Base-by-base conservation (phyloP, 805 yeast genomes). In the Metschnikowia noctiluminum region DNA sequence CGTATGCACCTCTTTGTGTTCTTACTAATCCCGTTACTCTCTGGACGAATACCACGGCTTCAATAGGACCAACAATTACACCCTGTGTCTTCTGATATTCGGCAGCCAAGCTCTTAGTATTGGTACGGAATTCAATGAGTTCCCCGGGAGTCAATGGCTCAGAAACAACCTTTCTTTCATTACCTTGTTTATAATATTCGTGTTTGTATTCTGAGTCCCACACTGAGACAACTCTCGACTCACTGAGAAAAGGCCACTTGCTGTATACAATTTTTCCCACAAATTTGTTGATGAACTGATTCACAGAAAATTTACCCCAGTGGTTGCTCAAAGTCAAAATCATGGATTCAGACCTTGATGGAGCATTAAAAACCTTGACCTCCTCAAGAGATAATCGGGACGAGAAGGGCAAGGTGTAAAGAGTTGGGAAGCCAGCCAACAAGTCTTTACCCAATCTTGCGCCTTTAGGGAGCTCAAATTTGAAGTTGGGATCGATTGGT, bases 221-320 rank as follows among this genome's bases (percentile, higher is more conserved):
- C 4, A 92, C 79, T 21, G 77, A 75, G 11, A 82, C 71, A 37
- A 92, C 82, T 60, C 79, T 81, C 9, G 90, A 85, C 68, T 92
- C 97, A 57, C 83, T 78, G 55, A 94, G 71, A 61, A 81, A 88
- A n/a, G 99, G 99, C 92, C 96, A 94, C 57, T 84, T 81, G 11
- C 87, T 80, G 62, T 83, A 91, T 2, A 87, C 85, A 43, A 81
- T 67, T 49, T 81, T 76, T 40, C 82, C 84, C 46, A 86, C 58
- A 48, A 77, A 80, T 58, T 82, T 77, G 49, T 80, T 77, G 26
- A 89, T 84, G 58, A 89, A 76, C 52, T 85, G 87, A 43, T 80
- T 84, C 28, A 80, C 67, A 6, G 85, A 69, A 35, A 80, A 60
- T 36, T 84, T 84, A 30, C 68, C 68, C 69, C 82, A 79, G 8